Evolutionary conservation across 139 green algal species (phyloP).

Genomic region (Marvania coccoides): DNA sequence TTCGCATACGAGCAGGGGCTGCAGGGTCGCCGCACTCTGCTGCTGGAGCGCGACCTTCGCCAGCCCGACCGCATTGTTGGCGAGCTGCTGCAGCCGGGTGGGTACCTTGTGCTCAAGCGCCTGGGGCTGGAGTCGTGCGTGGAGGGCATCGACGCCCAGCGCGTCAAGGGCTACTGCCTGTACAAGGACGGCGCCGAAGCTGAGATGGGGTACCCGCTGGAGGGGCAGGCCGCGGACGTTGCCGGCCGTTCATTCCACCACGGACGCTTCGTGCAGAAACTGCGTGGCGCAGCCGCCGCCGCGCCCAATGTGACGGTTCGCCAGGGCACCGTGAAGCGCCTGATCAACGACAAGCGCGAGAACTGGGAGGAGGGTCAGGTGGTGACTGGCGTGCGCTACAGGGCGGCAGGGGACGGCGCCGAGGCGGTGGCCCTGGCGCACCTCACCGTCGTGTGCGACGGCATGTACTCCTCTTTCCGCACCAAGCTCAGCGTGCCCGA

Average conservation of each 20-base stretch:
- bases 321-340: slow-evolving; percentile 55
- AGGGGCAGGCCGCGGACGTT: slow-evolving; percentile 63
- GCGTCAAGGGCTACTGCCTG: slow-evolving; percentile 92
- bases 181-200: slow-evolving; percentile 80
- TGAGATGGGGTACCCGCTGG: slow-evolving; percentile 76
- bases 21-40: slow-evolving; percentile 69
- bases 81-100: slow-evolving; percentile 95
- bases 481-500: slow-evolving; percentile 57
- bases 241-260: slow-evolving; percentile 93
- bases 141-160: slow-evolving; percentile 82
- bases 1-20: slow-evolving; percentile 77
- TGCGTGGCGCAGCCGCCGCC: slow-evolving; percentile 58
- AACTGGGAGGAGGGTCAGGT: slow-evolving; percentile 69
- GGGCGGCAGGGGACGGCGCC: slow-evolving; percentile 25
- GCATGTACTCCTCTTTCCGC: slow-evolving; percentile 93
- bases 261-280: slow-evolving; percentile 86
- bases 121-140: slow-evolving; percentile 77
- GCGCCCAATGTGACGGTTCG: slow-evolving; percentile 54
- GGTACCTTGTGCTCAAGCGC: slow-evolving; percentile 85
- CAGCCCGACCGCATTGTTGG: slow-evolving; percentile 98
- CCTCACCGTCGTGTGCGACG: slow-evolving; percentile 91
- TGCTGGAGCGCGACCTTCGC: slow-evolving; percentile 85
- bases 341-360: slow-evolving; percentile 56
- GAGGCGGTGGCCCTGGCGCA: slow-evolving; percentile 50
- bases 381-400: slow-evolving; percentile 88